phyloP scores from a whole-genome alignment of 768 basidiomycete genomes.

The Boletellus sp. region DNA sequence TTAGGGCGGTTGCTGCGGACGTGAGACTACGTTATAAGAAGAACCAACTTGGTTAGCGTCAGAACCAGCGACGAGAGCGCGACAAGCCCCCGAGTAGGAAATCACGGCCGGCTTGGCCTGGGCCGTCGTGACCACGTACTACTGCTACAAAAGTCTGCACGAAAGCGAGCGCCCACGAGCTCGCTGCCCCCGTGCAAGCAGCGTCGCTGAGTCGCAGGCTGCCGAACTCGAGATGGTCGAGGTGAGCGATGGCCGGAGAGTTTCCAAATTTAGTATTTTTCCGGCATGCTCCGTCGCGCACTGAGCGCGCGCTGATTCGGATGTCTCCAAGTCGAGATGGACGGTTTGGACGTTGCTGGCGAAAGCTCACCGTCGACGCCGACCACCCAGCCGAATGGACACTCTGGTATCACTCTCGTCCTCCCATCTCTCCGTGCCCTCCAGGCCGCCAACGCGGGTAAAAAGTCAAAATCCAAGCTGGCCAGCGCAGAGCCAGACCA shows the following conservation, averaged over 20 bases:
- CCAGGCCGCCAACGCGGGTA: constrained; percentile 52
- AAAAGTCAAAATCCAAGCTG: constrained; percentile 42
- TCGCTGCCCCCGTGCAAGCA: no score
- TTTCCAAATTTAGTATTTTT: constrained; percentile 11
- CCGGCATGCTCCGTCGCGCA: background rate
- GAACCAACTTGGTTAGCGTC: no score
- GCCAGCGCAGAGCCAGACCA: constrained; percentile 26
- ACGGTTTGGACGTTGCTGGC: constrained; percentile 29
- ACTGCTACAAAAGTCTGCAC: background rate
- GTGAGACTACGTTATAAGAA: background rate
- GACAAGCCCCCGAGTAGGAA: no score
- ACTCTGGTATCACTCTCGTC: constrained; percentile 60
- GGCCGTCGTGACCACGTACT: background rate
- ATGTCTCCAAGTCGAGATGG: constrained; percentile 24
- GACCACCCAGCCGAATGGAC: constrained; percentile 16
- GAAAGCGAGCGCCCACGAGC: no score
- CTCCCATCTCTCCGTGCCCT: constrained; percentile 63
- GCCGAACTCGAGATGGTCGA: no score
- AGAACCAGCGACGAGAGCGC: no score
- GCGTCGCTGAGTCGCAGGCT: no score
- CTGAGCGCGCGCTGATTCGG: constrained; percentile 7
- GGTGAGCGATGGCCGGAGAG: background rate
- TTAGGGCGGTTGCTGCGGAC: background rate
- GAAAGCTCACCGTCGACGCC: constrained; percentile 32
- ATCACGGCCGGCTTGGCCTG: no score